These are phyloP conservation scores for Dendrobium huoshanense DNA, from an alignment of 106 monocot species.

Conservation along the genomic window DNA sequence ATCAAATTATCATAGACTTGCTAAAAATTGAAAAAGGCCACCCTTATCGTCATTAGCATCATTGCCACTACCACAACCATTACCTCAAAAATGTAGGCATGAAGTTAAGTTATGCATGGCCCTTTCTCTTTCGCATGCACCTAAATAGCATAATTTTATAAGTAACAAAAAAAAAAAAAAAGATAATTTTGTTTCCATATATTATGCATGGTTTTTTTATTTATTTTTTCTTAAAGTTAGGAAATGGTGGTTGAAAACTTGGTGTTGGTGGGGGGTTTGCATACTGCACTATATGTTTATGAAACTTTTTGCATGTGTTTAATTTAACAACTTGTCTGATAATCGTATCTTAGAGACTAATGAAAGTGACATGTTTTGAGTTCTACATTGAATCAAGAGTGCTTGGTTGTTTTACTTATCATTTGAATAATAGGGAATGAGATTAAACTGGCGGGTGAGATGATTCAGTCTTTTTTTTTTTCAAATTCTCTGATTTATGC, in stretches of 20 bases:
- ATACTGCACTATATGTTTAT: too few relatives aligned
- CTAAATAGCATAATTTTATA: neutral
- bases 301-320: neutral
- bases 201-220: neutral
- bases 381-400: neutral
- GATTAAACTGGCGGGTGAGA: neutral
- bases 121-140: neutral
- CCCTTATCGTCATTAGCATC: neutral
- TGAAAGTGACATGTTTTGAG: neutral
- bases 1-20: neutral
- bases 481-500: neutral
- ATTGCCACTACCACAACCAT: neutral
- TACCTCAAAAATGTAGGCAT: neutral
- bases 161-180: neutral
- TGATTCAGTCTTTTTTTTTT: neutral
- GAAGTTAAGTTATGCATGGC: neutral
- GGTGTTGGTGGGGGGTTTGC: neutral
- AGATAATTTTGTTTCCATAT: neutral
- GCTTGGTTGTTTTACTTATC: neutral
- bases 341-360: neutral
- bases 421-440: neutral
- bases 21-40: neutral
- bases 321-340: neutral
- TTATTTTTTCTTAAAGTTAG: neutral
- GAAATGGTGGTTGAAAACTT: neutral